These are phyloP conservation scores for Eucalyptus coolabah DNA, from an alignment of 345 rosid species.

Conservation along the genomic window DNA sequence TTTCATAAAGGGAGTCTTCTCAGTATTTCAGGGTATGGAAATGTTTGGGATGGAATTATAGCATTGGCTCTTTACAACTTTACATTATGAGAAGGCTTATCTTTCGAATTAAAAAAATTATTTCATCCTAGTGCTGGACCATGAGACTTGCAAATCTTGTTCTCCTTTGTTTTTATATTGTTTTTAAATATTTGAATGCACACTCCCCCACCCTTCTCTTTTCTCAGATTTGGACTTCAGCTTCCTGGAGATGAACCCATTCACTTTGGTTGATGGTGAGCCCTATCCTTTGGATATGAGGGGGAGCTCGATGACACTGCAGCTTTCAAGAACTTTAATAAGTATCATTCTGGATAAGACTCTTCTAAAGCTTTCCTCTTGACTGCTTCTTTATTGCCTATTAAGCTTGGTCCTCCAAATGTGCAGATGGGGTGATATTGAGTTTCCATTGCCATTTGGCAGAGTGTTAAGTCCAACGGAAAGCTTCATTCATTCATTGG, in stretches of 20 bases:
- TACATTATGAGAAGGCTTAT: background rate
- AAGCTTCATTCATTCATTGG: constrained; percentile 70
- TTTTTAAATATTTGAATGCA: background rate
- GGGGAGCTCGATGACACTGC: constrained; percentile 95
- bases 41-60: background rate
- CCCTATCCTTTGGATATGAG: constrained; percentile 98
- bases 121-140: background rate
- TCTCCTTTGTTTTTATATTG: background rate
- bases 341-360: constrained; percentile 16
- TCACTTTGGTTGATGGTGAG: constrained; percentile 74
- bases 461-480: constrained; percentile 80
- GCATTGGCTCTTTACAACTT: background rate
- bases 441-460: constrained; percentile 94
- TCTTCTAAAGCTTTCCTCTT: background rate
- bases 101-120: background rate
- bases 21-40: constrained; percentile 74
- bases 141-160: background rate
- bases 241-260: constrained; percentile 93
- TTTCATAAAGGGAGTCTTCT: constrained; percentile 66
- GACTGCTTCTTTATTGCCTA: background rate
- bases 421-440: constrained; percentile 77
- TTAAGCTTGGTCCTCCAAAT: background rate
- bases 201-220: background rate
- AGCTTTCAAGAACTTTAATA: constrained; percentile 90
- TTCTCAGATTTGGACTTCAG: constrained; percentile 80